Base-by-base conservation (phyloP, 202 grass and related monocot species). In the Cymbopogon flexuosus region DNA sequence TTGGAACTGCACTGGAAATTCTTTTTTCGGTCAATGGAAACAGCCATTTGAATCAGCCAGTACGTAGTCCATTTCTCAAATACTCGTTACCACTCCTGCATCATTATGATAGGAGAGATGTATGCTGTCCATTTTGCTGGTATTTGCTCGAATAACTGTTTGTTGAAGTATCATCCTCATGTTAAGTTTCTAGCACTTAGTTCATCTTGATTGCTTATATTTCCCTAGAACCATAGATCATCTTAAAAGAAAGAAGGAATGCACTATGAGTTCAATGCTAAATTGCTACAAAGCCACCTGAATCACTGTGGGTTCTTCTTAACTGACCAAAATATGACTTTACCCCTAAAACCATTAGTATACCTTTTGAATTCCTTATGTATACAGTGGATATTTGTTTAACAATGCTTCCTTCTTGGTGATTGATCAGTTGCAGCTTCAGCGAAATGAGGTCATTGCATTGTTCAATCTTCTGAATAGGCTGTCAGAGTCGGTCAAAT, bases 391-490 rank as follows among this genome's bases (percentile, higher is more conserved):
- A 18, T 29, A 68, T 52, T 77, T 81, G 16, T 78, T 70, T 92
- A 41, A 86, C 47, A 57, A 72, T 54, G 14, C 43, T 84, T 19
- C 0, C 5, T 68, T 85, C 6, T 70, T 75, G 69, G 40, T 77
- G 39, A 70, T 51, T 67, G 16, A 79, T 63, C 87, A 99, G 90
- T 83, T 99, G 73, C 96, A 99, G 84, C 92, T 99, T 80, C 96
- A 99, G 82, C 69, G 92, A 58, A 99, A 99, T 79, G 96, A 99
- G 83, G 96, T 93, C 60, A 99, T 99, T 60, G 92, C 96, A 68
- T 62, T 99, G 14, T 59, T 91, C 43, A 99, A 99, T 87, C 92
- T 99, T 78, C 81, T 96, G 40, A 96, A 99, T 75, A 91, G 96
- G 74, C 85, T 99, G 58, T 99, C 96, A 24, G 96, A 96, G 84